phyloP scores from a whole-genome alignment of 2,329 filamentous ascomycete genomes.

The Neophaeococcomyces mojaviensis region DNA sequence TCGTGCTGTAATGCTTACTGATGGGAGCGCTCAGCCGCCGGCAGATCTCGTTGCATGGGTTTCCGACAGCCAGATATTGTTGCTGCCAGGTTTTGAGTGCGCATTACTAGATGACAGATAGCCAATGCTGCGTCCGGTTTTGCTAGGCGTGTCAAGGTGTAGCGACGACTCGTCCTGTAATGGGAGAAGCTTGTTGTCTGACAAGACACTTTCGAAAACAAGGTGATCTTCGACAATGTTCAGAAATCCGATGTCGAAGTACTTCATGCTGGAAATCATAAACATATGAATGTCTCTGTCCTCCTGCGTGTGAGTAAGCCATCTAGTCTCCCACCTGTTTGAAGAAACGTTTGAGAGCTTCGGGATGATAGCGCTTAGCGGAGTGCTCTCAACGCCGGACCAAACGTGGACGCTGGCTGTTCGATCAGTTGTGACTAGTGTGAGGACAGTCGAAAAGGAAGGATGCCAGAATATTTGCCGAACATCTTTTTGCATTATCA shows the following conservation, averaged over 20 bases:
- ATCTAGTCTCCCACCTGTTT: neutral
- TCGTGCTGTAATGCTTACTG: neutral
- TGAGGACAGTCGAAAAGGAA: conserved; percentile 11
- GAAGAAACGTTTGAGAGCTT: neutral
- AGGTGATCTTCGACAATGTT: neutral
- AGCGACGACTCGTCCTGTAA: neutral
- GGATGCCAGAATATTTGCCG: conserved; percentile 17
- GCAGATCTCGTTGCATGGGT: too few relatives aligned
- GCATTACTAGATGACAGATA: too few relatives aligned
- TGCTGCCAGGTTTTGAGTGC: too few relatives aligned
- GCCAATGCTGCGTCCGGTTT: too few relatives aligned
- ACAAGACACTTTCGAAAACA: neutral
- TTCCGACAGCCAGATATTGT: too few relatives aligned
- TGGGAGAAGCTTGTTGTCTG: neutral
- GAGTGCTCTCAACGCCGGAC: conserved; percentile 2
- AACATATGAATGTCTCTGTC: neutral
- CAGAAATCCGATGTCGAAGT: neutral
- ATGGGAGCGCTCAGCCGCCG: too few relatives aligned
- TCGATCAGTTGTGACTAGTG: conserved; percentile 14
- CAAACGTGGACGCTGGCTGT: conserved; percentile 14
- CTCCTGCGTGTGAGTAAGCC: neutral
- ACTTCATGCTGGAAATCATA: conserved; percentile 1
- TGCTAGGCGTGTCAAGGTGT: neutral
- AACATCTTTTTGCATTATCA: conserved; percentile 15
- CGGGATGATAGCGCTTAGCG: neutral